Percentiles rank a stretch among this genome's conserved stretches.
phyloP scores from a whole-genome alignment of 768 basidiomycete genomes.

The Collybia nuda region DNA sequence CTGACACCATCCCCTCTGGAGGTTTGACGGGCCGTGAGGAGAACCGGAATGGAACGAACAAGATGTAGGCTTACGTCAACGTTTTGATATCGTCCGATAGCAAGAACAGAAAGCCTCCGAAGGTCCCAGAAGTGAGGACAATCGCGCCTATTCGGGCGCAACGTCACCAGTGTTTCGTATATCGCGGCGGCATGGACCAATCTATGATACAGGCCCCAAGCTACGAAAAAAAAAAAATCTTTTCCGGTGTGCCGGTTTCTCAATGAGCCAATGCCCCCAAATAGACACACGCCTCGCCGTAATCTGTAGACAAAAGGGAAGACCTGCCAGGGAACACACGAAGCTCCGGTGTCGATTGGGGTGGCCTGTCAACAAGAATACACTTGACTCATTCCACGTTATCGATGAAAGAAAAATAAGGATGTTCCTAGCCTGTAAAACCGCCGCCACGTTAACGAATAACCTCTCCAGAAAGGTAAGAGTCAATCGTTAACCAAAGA shows the following conservation, averaged over 20 bases:
- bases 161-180: slow-evolving; percentile 5
- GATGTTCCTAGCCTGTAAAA: slow-evolving; percentile 4
- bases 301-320: background rate
- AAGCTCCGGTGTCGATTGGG: background rate
- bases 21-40: background rate
- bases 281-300: background rate
- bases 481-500: slow-evolving; percentile 3
- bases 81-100: background rate
- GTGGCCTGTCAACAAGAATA: background rate
- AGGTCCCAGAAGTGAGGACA: background rate
- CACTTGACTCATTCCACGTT: background rate
- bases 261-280: background rate
- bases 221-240: slow-evolving; percentile 3
- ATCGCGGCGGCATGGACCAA: no score
- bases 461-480: background rate
- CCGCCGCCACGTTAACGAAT: background rate
- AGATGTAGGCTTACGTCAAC: slow-evolving; percentile 6
- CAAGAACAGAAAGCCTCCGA: slow-evolving; percentile 7
- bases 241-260: background rate
- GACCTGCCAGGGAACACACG: background rate
- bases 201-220: background rate
- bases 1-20: background rate
- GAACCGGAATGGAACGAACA: background rate
- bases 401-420: background rate
- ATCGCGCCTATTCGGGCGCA: slow-evolving; percentile 4